Evolutionary conservation across 768 basidiomycete genomes (phyloP).

Genomic region (Suillus occidentalis): DNA sequence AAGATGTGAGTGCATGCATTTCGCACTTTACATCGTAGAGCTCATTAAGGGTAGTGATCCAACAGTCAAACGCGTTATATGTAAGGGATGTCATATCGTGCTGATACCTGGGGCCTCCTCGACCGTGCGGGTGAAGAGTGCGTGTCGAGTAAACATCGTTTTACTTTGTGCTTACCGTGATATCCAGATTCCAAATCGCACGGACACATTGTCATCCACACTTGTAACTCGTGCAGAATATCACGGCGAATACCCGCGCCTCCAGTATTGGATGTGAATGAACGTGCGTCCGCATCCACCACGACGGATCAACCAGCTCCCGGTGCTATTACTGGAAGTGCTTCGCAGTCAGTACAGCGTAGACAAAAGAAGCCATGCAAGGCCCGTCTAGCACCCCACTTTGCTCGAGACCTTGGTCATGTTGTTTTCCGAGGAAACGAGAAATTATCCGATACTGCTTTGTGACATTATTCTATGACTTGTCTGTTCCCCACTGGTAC

Average conservation of each 20-base stretch:
- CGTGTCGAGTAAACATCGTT: conserved; percentile 21
- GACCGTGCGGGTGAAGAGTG: conserved; percentile 65
- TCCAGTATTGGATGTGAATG: conserved; percentile 31
- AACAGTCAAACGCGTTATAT: conserved; percentile 76
- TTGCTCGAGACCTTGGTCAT: conserved; percentile 64
- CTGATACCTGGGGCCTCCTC: conserved; percentile 70
- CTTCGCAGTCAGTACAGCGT: conserved; percentile 2
- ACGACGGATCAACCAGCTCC: background rate
- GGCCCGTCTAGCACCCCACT: conserved; percentile 56
- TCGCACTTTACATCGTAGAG: background rate
- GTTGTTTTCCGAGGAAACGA: conserved; percentile 68
- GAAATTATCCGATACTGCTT: conserved; percentile 23
- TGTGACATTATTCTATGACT: background rate
- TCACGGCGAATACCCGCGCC: conserved; percentile 71
- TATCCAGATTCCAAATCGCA: conserved; percentile 44
- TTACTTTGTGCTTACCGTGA: background rate
- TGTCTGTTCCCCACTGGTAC: background rate
- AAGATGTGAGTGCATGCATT: conserved; percentile 55
- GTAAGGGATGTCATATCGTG: conserved; percentile 63
- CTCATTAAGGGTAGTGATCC: conserved; percentile 59
- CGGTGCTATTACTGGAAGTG: background rate
- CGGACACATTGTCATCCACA: conserved; percentile 55
- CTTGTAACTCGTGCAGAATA: conserved; percentile 57
- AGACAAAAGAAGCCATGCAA: conserved; percentile 18
- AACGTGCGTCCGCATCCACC: background rate